phyloP scores from a whole-genome alignment of 192 early-diverging fungal genomes.

The Entophlyctis luteolus region DNA sequence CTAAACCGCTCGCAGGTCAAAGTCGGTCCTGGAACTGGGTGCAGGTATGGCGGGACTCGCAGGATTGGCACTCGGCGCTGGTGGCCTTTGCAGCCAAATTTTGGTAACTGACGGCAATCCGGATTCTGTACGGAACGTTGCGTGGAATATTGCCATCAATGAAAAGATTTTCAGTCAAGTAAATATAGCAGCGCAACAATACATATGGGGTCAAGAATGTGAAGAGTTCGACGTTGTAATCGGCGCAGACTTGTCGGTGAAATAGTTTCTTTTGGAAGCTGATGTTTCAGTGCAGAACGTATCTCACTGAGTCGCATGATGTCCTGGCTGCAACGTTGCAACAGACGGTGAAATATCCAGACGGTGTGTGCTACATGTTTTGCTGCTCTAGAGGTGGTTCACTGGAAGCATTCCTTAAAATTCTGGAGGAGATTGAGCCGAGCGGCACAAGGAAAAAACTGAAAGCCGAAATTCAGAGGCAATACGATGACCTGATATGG shows the following conservation, averaged over 20 bases:
- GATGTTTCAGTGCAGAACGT: too few species aligned
- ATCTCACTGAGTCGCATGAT: background rate
- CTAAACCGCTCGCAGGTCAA: background rate
- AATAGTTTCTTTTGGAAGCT: too few species aligned
- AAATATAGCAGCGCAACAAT: background rate
- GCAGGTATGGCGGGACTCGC: constrained; percentile 17
- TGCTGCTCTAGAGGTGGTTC: background rate
- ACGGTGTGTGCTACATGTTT: constrained; percentile 9
- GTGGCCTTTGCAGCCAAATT: background rate
- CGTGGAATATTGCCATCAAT: background rate
- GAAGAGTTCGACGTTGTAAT: background rate
- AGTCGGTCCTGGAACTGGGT: constrained; percentile 4
- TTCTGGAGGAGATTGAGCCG: background rate
- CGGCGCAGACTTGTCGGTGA: constrained; percentile 16
- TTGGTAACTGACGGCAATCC: constrained; percentile 16
- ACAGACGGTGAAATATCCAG: background rate
- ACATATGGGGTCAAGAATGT: background rate
- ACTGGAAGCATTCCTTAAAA: background rate
- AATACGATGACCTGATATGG: constrained; percentile 7
- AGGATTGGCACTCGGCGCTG: background rate
- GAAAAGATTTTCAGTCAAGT: background rate
- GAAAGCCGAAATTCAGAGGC: too few species aligned
- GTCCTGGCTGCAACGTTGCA: background rate
- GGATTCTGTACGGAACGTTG: background rate
- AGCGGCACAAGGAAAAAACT: too few species aligned